Base-by-base conservation (phyloP, 441 rosid genomes). In the Adansonia gregorii region DNA sequence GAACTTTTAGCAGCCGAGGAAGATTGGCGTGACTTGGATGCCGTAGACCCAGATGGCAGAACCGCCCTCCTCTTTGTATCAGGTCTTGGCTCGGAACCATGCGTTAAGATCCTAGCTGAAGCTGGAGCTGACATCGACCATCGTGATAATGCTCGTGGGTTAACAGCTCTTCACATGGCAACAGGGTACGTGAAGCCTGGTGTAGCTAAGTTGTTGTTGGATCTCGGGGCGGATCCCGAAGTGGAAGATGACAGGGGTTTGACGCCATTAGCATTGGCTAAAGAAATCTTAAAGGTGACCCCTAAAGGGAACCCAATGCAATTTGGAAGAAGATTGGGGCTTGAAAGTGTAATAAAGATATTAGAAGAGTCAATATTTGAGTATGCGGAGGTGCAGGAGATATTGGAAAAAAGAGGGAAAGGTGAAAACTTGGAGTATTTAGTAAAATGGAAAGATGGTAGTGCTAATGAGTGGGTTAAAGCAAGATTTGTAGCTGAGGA, bases 151-250 rank as follows among this genome's bases (percentile, higher is more conserved):
- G 76, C 87, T 7, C 94, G 98, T 11, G 94, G 98, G 3, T 65
- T 95, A 35, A 89, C 97, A 27, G 94, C 98, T n/a, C 88, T 94
- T 3, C 98, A 95, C 76, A 90, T 95, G 97, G 97, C 96, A 8
- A 92, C 97, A 0, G 98, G 98, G 12, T 92, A 93, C 73, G 91
- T 92, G 39, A 86, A 78, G 75, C 97, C 97, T 7, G 97, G 83
- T 0, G 92, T 83, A 9, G 97, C 82, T 41, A 91, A 88, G 81
- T 76, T 85, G 49, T 67, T 95, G 31, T 56, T 85, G 46, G 97
- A 88, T 78, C 82, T 91, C 0, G 97, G 94, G 0, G 96, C 97
- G 1, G 96, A 95, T 39, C 69, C 85, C 0, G 98, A 93, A 66
- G 84, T 84, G 22, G 93, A 82, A 60, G 95, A 93, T n/a, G 93